Conservation (phyloP, 23 red algal species). For the Gracilariopsis chorda region DNA sequence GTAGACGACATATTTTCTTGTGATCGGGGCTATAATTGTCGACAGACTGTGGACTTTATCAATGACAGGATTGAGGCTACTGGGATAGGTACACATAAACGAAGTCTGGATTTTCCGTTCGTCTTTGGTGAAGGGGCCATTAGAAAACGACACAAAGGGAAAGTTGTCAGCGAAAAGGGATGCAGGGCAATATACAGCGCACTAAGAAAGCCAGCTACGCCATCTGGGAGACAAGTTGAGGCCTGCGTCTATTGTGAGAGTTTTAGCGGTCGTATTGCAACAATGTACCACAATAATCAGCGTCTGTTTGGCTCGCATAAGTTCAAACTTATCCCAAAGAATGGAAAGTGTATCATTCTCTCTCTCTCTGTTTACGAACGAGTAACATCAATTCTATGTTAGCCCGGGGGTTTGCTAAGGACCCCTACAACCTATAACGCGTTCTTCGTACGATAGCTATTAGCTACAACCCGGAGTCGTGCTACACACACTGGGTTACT, state of each 20-base stretch:
- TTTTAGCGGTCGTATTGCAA: neutral
- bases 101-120: neutral
- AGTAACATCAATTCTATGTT: too few relatives aligned
- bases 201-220: neutral
- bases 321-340: neutral
- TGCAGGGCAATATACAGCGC: conserved; percentile 36
- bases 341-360: too few relatives aligned
- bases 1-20: neutral
- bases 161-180: neutral
- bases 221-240: neutral
- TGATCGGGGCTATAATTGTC: neutral
- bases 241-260: neutral
- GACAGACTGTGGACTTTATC: neutral
- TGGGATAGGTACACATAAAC: neutral
- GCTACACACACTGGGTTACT: too few relatives aligned
- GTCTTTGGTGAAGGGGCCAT: neutral
- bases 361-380: too few relatives aligned
- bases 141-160: neutral
- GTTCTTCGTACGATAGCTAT: too few relatives aligned
- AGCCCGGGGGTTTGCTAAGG: too few relatives aligned
- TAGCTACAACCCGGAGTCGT: too few relatives aligned
- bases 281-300: neutral
- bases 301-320: neutral
- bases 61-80: neutral
- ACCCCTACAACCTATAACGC: too few relatives aligned